phyloP scores from a whole-genome alignment of 768 basidiomycete species.

The Amanita brunnescens region DNA sequence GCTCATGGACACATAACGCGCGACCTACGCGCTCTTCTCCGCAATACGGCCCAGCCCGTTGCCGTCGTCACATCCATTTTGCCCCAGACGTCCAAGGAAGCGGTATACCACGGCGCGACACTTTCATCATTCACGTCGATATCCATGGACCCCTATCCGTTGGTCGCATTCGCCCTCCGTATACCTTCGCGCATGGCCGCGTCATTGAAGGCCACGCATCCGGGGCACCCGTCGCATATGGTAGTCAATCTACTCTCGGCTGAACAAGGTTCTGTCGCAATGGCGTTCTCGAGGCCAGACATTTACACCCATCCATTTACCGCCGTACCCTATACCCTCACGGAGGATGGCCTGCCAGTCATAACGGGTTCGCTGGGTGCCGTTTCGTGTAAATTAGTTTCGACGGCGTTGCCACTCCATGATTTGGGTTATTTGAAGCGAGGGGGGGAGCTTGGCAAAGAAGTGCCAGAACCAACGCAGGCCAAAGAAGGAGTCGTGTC shows the following conservation, averaged over 20 bases:
- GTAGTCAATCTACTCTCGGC: conserved; percentile 77
- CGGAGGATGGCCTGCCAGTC: conserved; percentile 49
- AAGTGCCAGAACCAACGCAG: conserved; percentile 7
- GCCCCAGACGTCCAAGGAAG: conserved; percentile 18
- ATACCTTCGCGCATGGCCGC: conserved; percentile 84
- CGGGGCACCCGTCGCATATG: conserved; percentile 38
- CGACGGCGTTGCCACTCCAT: conserved; percentile 51
- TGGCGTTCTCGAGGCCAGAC: conserved; percentile 67
- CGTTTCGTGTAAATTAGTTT: conserved; percentile 61
- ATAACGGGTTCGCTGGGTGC: conserved; percentile 57
- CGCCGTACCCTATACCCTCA: conserved; percentile 29
- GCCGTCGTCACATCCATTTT: conserved; percentile 73
- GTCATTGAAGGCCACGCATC: conserved; percentile 30
- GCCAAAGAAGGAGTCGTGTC: conserved; percentile 30
- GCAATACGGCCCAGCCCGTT: conserved; percentile 77
- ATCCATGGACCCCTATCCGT: conserved; percentile 79
- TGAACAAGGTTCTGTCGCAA: conserved; percentile 50
- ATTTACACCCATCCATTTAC: conserved; percentile 53
- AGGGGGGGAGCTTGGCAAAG: conserved; percentile 9
- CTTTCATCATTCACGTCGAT: conserved; percentile 91
- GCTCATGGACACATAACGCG: not conserved
- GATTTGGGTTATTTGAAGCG: conserved; percentile 34
- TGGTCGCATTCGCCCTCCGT: conserved; percentile 85
- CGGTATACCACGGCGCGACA: conserved; percentile 47
- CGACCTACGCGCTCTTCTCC: conserved; percentile 50